Evolutionary conservation across 495 filamentous ascomycete species (phyloP), one percentile per base, ranked within the genome.

Genomic region (Penicillium pancosmium): DNA sequence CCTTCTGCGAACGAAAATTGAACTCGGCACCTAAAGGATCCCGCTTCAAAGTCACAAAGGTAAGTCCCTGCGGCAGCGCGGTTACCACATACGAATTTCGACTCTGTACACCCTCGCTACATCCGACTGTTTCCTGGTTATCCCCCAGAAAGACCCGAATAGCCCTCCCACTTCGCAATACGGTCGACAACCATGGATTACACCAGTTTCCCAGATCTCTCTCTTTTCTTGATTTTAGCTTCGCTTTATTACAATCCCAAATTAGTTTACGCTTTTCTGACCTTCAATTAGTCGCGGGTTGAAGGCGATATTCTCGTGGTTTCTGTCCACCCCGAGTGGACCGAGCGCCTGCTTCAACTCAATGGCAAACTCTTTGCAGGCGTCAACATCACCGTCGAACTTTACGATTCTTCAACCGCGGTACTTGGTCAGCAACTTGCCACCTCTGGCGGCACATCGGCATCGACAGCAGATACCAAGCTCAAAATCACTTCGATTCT

Each of bases 31-130:
- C 36, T 44, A 82, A 74, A 79, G 76, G 73, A 74, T 70, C 75
- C 60, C 76, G 75, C 60, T 78, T 91, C 59, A 90, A 78, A 68
- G 88, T 96, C 57, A 88, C 84, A 79, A 92, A 92, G 88, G 92
- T 96, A 91, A 84, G 86, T 87, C 73, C 18, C 23, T 46, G 16
- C 36, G 36, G 15, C 36, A 21, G 5, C 43, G 9, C 18, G 15
- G 43, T 46, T 46, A 18, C 43, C 75, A 73, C 67, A 74, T 73
- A 74, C 80, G 78, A 74, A 72, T 71, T 75, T 76, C 79, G 74
- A 67, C 73, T 9, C 8, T 31, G 8, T 59, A 73, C 70, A 69
- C 74, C 75, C 73, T 44, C 16, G 15, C 15, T 44, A 16, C 41
- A 12, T 44, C 41, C 41, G 41, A 18, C 16, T 44, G 16, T 73